Evolutionary conservation across 352 stramenopile genomes (phyloP), one percentile per base, ranked within the genome.

Genomic region (Phytophthora ohioensis): DNA sequence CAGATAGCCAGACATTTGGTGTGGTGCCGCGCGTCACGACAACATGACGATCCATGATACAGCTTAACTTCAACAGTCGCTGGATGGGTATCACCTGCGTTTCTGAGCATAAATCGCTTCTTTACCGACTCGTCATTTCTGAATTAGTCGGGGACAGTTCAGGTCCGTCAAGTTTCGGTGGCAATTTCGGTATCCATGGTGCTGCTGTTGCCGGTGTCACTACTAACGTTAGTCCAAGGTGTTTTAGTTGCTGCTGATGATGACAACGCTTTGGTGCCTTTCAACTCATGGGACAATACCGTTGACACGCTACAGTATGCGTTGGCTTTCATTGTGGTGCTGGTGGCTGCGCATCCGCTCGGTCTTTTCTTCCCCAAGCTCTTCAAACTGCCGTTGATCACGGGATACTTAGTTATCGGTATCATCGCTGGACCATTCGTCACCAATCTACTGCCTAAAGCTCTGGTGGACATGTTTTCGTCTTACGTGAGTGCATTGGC

Each of bases 401-500:
- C 65, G 7, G 69, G 69, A 0, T 77, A 77, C 32, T 36, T 77
- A 2, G 47, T 74, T 5, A 71, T 77, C 55, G 69, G 69, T 2
- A 67, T 77, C 47, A 64, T 74, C 6, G 64, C 58, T 5, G 69
- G 69, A 0, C 69, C 69, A 17, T 76, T 76, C 35, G 69, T 73
- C 5, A 10, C 69, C n/a, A 76, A 76, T 48, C 30, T 76, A 12
- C 32, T 76, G 27, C 34, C 64, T 5, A 60, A 66, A 30, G 64
- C 15, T n/a, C 52, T 73, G 3, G 52, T 76, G 7, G 46, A 69
- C 12, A 56, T 76, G 69, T 36, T 76, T 8, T 69, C 69, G n/a
- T 39, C 57, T 10, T 87, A 78, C 47, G 78, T 92, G 57, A 92
- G 80, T 58, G 80, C 80, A 27, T 75, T 91, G 56, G 82, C 84